Evolutionary conservation across 805 yeast species (phyloP).

Genomic region (Vanderwaltozyma tropicalis): DNA sequence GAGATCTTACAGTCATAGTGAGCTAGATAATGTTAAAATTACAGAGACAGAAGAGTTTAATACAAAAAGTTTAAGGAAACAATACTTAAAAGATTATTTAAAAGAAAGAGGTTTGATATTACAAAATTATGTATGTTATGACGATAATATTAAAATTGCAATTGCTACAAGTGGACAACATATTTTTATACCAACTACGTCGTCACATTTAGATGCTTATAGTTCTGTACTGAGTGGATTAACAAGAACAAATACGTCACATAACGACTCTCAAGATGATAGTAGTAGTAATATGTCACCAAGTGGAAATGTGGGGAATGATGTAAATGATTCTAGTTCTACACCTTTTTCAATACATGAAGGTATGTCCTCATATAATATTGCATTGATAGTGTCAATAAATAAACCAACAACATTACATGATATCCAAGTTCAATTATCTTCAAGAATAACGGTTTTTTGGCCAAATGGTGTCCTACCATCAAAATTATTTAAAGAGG

Average conservation of each 20-base stretch:
- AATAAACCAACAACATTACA: slow-evolving; percentile 32
- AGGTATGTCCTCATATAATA: slow-evolving; percentile 37
- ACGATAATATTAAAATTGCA: slow-evolving; percentile 16
- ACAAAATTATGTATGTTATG: slow-evolving; percentile 9
- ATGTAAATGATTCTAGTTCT: background rate
- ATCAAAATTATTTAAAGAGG: slow-evolving; percentile 34
- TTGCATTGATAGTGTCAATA: slow-evolving; percentile 41
- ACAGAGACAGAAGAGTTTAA: too few relatives aligned
- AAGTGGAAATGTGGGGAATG: background rate
- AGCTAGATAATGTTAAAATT: too few relatives aligned
- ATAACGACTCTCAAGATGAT: background rate
- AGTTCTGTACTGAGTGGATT: slow-evolving; percentile 12
- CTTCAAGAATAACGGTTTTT: slow-evolving; percentile 34
- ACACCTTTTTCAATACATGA: slow-evolving; percentile 5
- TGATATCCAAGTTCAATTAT: slow-evolving; percentile 34
- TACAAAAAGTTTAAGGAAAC: background rate
- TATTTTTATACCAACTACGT: slow-evolving; percentile 27
- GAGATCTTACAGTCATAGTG: too few relatives aligned
- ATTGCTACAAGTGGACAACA: slow-evolving; percentile 28
- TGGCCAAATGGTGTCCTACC: slow-evolving; percentile 50
- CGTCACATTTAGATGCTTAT: slow-evolving; percentile 24
- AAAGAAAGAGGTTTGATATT: slow-evolving; percentile 18
- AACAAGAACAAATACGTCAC: background rate
- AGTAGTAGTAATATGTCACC: background rate
- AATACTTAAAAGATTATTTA: slow-evolving; percentile 9